phyloP scores from a whole-genome alignment of 2,329 filamentous ascomycete species.

The Venturiaceae sp. region DNA sequence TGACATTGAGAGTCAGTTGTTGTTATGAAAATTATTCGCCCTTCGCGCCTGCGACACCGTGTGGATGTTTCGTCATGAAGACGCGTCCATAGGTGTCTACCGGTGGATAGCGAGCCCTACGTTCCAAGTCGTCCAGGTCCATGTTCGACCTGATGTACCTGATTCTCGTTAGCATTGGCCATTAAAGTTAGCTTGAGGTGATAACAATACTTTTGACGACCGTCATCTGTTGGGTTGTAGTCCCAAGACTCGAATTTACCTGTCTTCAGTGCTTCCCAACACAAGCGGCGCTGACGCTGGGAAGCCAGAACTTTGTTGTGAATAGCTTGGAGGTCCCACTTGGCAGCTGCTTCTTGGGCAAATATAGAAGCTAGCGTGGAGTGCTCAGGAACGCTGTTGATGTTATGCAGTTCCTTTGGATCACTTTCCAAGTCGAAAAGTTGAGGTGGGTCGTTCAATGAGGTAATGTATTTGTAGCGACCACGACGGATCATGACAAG shows the following conservation, averaged over 20 bases:
- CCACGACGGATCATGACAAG: slow-evolving; percentile 91
- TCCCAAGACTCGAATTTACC: slow-evolving; percentile 80
- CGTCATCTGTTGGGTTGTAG: slow-evolving; percentile 65
- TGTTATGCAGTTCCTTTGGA: slow-evolving; percentile 66
- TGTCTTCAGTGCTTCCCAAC: slow-evolving; percentile 69
- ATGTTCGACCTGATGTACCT: slow-evolving; percentile 80
- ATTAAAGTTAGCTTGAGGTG: background rate
- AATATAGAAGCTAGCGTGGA: slow-evolving; percentile 48
- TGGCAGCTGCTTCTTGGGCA: slow-evolving; percentile 58
- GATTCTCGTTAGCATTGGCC: slow-evolving; percentile 17
- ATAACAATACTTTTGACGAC: slow-evolving; percentile 50
- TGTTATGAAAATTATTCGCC: too few relatives aligned
- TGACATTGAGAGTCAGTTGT: too few relatives aligned
- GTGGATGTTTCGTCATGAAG: slow-evolving; percentile 9
- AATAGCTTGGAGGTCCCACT: slow-evolving; percentile 76
- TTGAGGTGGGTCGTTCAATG: slow-evolving; percentile 73
- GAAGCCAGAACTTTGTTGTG: slow-evolving; percentile 64
- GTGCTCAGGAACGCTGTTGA: slow-evolving; percentile 37
- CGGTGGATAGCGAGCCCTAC: slow-evolving; percentile 60
- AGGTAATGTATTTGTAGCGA: slow-evolving; percentile 84
- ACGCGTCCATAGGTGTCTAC: slow-evolving; percentile 34
- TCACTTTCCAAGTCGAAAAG: slow-evolving; percentile 72
- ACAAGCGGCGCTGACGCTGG: slow-evolving; percentile 69
- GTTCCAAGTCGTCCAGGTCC: slow-evolving; percentile 76
- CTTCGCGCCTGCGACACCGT: slow-evolving; percentile 6